Evolutionary conservation across 148 eudicot genomes (phyloP).

Genomic region (Salicornia ramosissima): DNA sequence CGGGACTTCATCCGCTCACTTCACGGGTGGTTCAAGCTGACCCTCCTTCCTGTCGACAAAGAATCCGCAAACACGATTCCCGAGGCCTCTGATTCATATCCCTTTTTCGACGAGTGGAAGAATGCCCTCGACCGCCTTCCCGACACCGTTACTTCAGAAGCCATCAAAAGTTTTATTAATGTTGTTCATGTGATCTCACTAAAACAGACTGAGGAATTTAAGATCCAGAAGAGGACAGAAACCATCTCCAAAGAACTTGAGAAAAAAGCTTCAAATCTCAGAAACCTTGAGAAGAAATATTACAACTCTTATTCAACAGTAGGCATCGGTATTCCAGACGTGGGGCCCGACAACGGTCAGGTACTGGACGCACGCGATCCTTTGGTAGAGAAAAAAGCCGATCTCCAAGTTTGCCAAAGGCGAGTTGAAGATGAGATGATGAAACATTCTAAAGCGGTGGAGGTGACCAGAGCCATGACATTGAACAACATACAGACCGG

Average conservation of each 20-base stretch:
- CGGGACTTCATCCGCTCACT: conserved; percentile 79
- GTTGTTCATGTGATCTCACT: conserved; percentile 72
- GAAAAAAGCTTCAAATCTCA: conserved; percentile 73
- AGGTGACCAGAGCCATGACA: conserved; percentile 95
- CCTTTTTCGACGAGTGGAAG: conserved; percentile 88
- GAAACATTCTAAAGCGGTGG: conserved; percentile 84
- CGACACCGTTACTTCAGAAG: conserved; percentile 88
- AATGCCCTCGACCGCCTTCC: conserved; percentile 84
- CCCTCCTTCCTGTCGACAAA: conserved; percentile 53
- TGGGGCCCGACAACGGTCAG: conserved; percentile 54
- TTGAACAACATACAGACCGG: conserved; percentile 90
- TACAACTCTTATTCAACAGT: conserved; percentile 86
- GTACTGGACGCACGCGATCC: conserved; percentile 84
- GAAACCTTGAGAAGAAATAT: conserved; percentile 82
- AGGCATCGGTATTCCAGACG: conserved; percentile 68
- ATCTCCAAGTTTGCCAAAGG: conserved; percentile 74
- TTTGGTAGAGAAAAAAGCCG: conserved; percentile 67
- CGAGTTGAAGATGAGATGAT: conserved; percentile 83
- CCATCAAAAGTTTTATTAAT: conserved; percentile 87
- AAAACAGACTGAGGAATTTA: conserved; percentile 77
- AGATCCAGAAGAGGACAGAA: conserved; percentile 68
- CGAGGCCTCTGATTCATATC: conserved; percentile 46
- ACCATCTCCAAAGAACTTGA: conserved; percentile 80
- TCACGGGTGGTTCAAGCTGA: conserved; percentile 89
- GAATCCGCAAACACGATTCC: conserved; percentile 31